Evolutionary conservation across 2,329 filamentous ascomycete genomes (phyloP).

Genomic region (Fusarium armeniacum): DNA sequence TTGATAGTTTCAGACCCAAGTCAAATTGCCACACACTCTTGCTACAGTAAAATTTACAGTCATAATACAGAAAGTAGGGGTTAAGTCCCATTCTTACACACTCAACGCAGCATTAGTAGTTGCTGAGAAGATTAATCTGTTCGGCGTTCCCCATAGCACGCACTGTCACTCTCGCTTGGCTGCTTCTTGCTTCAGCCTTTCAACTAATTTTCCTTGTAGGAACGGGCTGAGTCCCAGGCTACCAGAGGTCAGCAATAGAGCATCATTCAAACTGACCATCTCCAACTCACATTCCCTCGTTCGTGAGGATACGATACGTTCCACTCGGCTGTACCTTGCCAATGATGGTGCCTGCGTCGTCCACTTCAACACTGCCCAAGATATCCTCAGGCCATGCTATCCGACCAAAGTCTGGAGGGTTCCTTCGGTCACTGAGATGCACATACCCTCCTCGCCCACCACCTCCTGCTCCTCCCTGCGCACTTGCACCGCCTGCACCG

Average conservation of each 20-base stretch:
- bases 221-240: conserved; percentile 58
- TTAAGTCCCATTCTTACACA: not conserved
- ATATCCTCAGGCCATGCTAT: conserved; percentile 80
- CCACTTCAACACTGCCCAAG: conserved; percentile 75
- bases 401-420: conserved; percentile 75
- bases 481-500: conserved; percentile 68
- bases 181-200: conserved; percentile 67
- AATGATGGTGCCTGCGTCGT: conserved; percentile 68
- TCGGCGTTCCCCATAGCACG: not conserved
- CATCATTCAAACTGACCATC: not conserved
- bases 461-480: conserved; percentile 73
- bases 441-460: conserved; percentile 73
- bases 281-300: conserved; percentile 75
- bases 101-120: not conserved
- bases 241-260: conserved; percentile 38
- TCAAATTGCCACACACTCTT: not conserved
- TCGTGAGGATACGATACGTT: conserved; percentile 74
- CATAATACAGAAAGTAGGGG: conserved; percentile 19
- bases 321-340: conserved; percentile 72
- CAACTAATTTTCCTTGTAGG: conserved; percentile 66
- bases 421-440: conserved; percentile 74
- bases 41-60: conserved; percentile 22
- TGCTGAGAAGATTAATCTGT: not conserved
- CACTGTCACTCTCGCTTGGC: conserved; percentile 49
- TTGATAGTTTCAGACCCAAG: not conserved